These are phyloP conservation scores for Calonectria ilicicola DNA, from an alignment of 2,329 filamentous ascomycete genomes.

Conservation along the genomic window DNA sequence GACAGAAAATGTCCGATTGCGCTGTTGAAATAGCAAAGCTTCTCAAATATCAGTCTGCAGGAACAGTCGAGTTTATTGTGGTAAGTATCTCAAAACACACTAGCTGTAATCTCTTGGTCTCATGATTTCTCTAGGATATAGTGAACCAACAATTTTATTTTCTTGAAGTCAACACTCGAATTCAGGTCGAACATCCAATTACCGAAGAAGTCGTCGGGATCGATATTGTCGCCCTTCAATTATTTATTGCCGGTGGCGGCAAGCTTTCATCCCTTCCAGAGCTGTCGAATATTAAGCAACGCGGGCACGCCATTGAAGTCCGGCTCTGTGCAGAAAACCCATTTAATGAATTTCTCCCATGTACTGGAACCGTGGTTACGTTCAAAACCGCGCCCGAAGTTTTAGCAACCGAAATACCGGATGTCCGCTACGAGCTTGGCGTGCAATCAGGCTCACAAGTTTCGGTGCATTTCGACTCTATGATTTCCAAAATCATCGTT, in stretches of 20 bases:
- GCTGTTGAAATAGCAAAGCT: constrained; percentile 46
- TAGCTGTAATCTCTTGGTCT: constrained; percentile 41
- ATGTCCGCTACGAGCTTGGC: constrained; percentile 55
- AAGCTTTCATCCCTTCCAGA: background rate
- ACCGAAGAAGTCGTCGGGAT: constrained; percentile 22
- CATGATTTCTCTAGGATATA: constrained; percentile 47
- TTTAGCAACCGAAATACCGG: constrained; percentile 26
- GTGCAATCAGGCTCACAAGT: constrained; percentile 51
- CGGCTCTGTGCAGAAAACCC: constrained; percentile 58
- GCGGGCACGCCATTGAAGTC: constrained; percentile 56
- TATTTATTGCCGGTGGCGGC: constrained; percentile 17
- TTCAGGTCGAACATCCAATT: constrained; percentile 58
- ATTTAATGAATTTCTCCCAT: constrained; percentile 49
- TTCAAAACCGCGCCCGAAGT: constrained; percentile 41
- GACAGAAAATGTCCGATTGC: constrained; percentile 44
- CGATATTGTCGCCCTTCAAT: constrained; percentile 23
- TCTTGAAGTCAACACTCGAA: constrained; percentile 57
- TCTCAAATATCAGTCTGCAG: constrained; percentile 50
- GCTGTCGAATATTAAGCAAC: constrained; percentile 32
- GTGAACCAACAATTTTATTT: constrained; percentile 28
- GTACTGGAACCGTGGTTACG: constrained; percentile 48
- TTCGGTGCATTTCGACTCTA: constrained; percentile 59
- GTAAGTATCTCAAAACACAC: background rate
- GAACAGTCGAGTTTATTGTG: constrained; percentile 54
- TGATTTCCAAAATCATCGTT: constrained; percentile 60